Conservation (phyloP, 305 asterid genomes). For the Fraxinus floribunda region DNA sequence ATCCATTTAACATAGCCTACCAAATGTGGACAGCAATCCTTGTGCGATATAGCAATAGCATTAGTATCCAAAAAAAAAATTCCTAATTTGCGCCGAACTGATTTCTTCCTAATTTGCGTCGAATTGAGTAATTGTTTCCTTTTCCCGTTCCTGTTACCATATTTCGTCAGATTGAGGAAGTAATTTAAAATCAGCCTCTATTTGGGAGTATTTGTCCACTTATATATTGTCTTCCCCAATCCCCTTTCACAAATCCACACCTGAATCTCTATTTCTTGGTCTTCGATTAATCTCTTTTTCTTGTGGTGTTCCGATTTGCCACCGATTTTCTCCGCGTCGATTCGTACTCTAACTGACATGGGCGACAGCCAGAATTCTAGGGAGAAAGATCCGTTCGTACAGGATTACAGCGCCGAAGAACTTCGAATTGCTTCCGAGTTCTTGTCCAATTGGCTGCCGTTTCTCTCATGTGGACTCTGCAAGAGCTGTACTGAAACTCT, state of each 20-base stretch:
- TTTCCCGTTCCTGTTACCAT: no score
- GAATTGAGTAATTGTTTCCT: no score
- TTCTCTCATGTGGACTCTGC: constrained; percentile 81
- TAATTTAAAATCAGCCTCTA: no score
- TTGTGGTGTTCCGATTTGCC: neutral
- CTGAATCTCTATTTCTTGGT: neutral
- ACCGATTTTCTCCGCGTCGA: constrained; percentile 1
- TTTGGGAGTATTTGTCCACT: no score
- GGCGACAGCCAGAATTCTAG: constrained; percentile 20
- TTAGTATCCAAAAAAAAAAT: no score
- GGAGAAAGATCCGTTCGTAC: constrained; percentile 53
- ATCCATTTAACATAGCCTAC: no score
- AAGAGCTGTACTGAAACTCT: constrained; percentile 50
- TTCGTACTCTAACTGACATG: constrained; percentile 25
- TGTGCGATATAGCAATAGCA: no score
- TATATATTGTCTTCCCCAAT: neutral
- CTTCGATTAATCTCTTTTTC: neutral
- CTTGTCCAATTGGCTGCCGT: constrained; percentile 86
- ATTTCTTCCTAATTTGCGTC: no score
- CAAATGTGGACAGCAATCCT: no score
- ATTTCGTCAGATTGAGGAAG: no score
- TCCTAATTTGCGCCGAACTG: no score
- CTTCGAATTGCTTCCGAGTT: constrained; percentile 76
- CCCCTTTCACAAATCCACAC: neutral
- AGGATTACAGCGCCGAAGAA: constrained; percentile 50